These are phyloP conservation scores for Trichaptum fuscoviolaceum DNA, from an alignment of 768 basidiomycete species.

Conservation along the genomic window DNA sequence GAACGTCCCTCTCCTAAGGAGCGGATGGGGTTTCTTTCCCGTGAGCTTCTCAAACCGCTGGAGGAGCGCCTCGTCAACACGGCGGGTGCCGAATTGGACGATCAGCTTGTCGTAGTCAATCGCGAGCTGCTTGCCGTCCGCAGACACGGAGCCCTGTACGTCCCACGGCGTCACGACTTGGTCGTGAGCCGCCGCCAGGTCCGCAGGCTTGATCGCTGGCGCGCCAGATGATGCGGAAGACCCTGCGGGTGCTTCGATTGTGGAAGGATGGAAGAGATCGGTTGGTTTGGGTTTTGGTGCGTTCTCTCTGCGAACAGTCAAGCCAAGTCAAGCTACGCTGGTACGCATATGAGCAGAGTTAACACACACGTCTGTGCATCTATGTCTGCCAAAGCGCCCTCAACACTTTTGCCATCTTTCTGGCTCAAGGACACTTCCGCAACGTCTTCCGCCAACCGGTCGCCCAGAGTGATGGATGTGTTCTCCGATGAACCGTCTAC, in stretches of 20 bases:
- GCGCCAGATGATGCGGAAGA: constrained; percentile 20
- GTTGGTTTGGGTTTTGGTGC: too few relatives aligned
- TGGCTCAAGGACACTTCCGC: not conserved
- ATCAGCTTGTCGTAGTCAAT: constrained; percentile 98
- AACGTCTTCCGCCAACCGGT: not conserved
- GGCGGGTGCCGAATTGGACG: constrained; percentile 87
- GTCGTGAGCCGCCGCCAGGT: constrained; percentile 39
- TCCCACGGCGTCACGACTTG: constrained; percentile 98
- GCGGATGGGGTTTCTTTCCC: constrained; percentile 79
- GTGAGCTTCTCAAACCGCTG: constrained; percentile 90
- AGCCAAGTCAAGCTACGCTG: not conserved
- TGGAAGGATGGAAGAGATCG: not conserved
- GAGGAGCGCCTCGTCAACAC: constrained; percentile 70
- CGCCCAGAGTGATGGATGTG: too few relatives aligned
- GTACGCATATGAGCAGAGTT: not conserved
- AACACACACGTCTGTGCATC: not conserved
- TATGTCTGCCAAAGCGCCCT: not conserved
- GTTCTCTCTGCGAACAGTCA: too few relatives aligned
- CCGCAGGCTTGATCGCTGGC: too few relatives aligned
- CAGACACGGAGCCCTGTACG: constrained; percentile 84
- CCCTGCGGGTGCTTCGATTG: constrained; percentile 17
- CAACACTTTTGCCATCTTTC: too few relatives aligned
- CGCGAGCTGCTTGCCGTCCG: constrained; percentile 84
- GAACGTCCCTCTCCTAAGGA: constrained; percentile 90
- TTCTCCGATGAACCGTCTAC: not conserved